Conservation (phyloP, 2,329 filamentous ascomycete genomes). For the Hymenotorrendiella dingleyae region DNA sequence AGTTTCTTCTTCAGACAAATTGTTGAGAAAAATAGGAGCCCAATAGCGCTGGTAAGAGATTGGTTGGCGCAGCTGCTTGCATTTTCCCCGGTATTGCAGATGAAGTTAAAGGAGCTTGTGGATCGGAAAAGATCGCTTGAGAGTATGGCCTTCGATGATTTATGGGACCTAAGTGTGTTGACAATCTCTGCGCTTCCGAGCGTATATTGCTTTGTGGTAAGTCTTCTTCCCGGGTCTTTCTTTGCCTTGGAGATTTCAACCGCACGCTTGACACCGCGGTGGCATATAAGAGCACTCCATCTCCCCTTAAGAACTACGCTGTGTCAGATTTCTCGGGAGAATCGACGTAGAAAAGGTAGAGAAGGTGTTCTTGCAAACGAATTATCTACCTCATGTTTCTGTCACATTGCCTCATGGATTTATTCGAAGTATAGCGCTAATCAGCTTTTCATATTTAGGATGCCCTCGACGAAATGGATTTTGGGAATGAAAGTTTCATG, state of each 20-base stretch:
- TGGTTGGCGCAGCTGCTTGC: slow-evolving; percentile 30
- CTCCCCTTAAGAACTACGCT: too few species aligned
- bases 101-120: slow-evolving; percentile 3
- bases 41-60: slow-evolving; percentile 26
- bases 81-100: slow-evolving; percentile 14
- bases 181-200: neutral
- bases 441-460: too few species aligned
- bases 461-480: slow-evolving; percentile 43
- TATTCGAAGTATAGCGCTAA: too few species aligned
- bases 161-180: neutral
- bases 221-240: too few species aligned
- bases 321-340: too few species aligned
- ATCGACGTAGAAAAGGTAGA: too few species aligned
- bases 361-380: too few species aligned
- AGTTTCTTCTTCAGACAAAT: slow-evolving; percentile 35
- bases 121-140: neutral
- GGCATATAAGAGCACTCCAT: too few species aligned
- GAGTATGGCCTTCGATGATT: neutral
- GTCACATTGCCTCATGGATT: too few species aligned
- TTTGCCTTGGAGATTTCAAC: too few species aligned
- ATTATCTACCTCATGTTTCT: too few species aligned
- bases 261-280: too few species aligned
- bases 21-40: slow-evolving; percentile 26
- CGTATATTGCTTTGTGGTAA: slow-evolving; percentile 34
- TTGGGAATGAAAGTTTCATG: slow-evolving; percentile 23